Conservation (phyloP, 192 early-diverging fungal species). For the Umbelopsis sp. region DNA sequence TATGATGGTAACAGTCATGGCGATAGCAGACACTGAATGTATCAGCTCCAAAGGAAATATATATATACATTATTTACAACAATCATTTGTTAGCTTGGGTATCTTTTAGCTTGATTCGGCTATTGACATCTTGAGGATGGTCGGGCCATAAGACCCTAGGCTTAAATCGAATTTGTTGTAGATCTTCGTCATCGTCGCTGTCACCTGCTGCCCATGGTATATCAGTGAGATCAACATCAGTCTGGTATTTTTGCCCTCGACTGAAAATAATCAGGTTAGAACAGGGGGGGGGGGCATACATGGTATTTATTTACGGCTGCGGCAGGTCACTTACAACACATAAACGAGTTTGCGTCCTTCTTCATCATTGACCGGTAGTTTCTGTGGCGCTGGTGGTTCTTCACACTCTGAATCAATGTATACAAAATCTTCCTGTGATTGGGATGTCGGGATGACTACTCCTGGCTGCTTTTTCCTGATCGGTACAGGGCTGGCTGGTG, state of each 20-base stretch:
- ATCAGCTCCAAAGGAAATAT: not conserved
- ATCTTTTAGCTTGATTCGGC: slow-evolving; percentile 17
- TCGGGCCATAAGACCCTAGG: slow-evolving; percentile 19
- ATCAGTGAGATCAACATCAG: slow-evolving; percentile 11
- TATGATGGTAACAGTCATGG: too few relatives aligned
- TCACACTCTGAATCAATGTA: slow-evolving; percentile 16
- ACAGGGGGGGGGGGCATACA: too few relatives aligned
- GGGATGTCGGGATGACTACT: not conserved
- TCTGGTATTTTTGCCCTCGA: not conserved
- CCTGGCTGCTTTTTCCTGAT: not conserved
- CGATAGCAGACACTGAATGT: too few relatives aligned
- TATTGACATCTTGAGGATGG: slow-evolving; percentile 6
- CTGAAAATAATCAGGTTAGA: not conserved
- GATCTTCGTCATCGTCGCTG: slow-evolving; percentile 10
- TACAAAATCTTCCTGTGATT: slow-evolving; percentile 2
- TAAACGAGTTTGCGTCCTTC: slow-evolving; percentile 14
- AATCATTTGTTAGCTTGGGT: not conserved
- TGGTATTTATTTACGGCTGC: not conserved
- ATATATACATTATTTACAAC: slow-evolving; percentile 20
- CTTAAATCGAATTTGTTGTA: slow-evolving; percentile 20
- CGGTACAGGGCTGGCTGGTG: not conserved
- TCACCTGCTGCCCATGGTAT: slow-evolving; percentile 11
- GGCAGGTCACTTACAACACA: slow-evolving; percentile 4
- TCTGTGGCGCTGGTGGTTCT: slow-evolving; percentile 4
- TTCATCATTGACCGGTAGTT: not conserved